Evolutionary conservation across 192 early-diverging fungal species (phyloP).

Genomic region (Entomortierella parvispora): DNA sequence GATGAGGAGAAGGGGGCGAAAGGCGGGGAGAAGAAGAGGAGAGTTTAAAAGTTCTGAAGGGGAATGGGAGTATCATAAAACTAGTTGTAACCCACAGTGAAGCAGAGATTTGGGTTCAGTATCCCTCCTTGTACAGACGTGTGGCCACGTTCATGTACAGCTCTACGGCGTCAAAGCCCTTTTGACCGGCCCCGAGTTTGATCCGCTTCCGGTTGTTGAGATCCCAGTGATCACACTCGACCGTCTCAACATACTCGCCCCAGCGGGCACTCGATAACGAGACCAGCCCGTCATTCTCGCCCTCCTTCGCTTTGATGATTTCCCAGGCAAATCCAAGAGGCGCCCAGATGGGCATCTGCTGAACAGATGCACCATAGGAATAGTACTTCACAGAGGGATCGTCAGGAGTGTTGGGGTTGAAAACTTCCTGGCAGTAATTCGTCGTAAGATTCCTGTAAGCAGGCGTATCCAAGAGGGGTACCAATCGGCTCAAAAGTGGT

Average conservation of each 20-base stretch:
- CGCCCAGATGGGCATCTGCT: slow-evolving; percentile 72
- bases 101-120: slow-evolving; percentile 24
- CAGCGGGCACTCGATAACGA: slow-evolving; percentile 83
- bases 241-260: slow-evolving; percentile 87
- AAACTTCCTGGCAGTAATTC: slow-evolving; percentile 84
- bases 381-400: slow-evolving; percentile 80
- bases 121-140: slow-evolving; percentile 71
- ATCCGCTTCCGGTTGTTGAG: slow-evolving; percentile 65
- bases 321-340: slow-evolving; percentile 83
- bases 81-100: not conserved
- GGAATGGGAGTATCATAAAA: not conserved
- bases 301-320: slow-evolving; percentile 81
- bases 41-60: no score
- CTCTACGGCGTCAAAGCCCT: slow-evolving; percentile 73
- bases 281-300: slow-evolving; percentile 94
- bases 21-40: no score
- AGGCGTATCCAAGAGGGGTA: slow-evolving; percentile 86
- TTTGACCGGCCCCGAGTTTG: slow-evolving; percentile 50
- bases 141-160: slow-evolving; percentile 80
- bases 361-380: slow-evolving; percentile 80
- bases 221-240: slow-evolving; percentile 92
- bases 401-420: slow-evolving; percentile 90
- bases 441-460: slow-evolving; percentile 93
- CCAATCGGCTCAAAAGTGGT: slow-evolving; percentile 60
- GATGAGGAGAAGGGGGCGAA: not conserved